A percentile compares a stretch with the other conserved stretches of the same genome.
Conservation (phyloP, 1,284 basidiomycete genomes). For the Dichomitus squalens region DNA sequence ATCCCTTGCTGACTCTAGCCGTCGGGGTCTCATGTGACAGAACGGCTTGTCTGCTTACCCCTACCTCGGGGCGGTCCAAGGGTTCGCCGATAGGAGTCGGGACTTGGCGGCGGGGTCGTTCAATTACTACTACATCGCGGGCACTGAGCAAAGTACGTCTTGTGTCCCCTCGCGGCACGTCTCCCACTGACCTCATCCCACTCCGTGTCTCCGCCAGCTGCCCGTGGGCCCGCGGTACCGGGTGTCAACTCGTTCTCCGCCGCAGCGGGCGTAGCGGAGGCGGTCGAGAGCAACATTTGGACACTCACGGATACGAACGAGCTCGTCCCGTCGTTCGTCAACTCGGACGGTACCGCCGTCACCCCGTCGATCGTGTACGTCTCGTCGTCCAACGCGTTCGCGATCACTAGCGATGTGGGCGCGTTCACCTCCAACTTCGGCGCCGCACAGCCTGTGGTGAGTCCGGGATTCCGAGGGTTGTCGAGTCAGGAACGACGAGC, state of each 20-base stretch:
- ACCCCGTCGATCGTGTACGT: background rate
- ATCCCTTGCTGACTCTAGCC: background rate
- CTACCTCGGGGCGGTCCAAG: background rate
- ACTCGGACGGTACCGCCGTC: slow-evolving; percentile 13
- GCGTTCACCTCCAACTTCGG: background rate
- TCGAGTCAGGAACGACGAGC: background rate
- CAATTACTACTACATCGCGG: background rate
- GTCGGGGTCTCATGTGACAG: background rate
- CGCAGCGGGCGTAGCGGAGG: background rate
- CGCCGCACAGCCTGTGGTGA: background rate
- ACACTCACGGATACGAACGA: background rate
- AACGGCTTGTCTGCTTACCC: background rate
- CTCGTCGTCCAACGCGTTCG: background rate
- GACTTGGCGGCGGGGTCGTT: background rate
- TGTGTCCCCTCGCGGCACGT: background rate
- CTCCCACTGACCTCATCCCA: background rate
- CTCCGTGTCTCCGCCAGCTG: background rate
- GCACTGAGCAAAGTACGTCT: background rate
- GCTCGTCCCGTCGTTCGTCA: slow-evolving; percentile 26
- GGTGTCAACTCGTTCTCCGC: background rate
- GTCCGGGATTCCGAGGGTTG: background rate
- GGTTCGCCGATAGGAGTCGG: background rate
- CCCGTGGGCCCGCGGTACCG: background rate
- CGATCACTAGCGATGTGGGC: slow-evolving; percentile 3
- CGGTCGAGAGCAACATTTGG: background rate